These are phyloP conservation scores for Solidago caesia DNA, from an alignment of 129 eudicot species.

Conservation along the genomic window DNA sequence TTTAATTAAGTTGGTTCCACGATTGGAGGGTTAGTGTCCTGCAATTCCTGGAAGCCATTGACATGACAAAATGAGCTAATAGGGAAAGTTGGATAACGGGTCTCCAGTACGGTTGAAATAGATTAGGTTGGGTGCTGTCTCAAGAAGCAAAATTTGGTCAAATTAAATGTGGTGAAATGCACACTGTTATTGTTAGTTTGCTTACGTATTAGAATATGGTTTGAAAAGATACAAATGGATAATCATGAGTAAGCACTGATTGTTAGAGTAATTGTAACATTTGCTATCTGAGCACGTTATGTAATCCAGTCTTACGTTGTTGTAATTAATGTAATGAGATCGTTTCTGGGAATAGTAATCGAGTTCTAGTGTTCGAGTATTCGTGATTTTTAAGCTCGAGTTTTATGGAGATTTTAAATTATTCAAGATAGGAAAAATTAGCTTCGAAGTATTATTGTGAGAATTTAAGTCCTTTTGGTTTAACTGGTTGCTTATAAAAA, in stretches of 20 bases:
- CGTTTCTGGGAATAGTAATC: no score
- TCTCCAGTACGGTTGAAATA: not conserved
- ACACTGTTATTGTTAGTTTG: not conserved
- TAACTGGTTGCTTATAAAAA: no score
- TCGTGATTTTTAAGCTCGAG: no score
- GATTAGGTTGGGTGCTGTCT: not conserved
- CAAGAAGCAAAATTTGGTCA: slow-evolving; percentile 3
- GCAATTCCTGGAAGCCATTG: not conserved
- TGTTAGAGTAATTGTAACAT: not conserved
- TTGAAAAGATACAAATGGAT: slow-evolving; percentile 16
- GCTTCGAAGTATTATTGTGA: no score
- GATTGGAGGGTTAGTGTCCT: no score
- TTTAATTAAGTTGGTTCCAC: not conserved
- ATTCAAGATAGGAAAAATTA: no score
- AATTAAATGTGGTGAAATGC: slow-evolving; percentile 16
- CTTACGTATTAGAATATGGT: slow-evolving; percentile 17
- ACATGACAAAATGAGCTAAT: not conserved
- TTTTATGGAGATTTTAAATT: no score
- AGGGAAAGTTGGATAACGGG: not conserved
- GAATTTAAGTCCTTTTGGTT: no score
- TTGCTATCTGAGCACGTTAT: no score
- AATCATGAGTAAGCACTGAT: slow-evolving; percentile 4
- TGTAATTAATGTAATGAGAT: no score
- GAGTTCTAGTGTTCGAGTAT: no score
- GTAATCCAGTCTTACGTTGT: no score